Percentiles rank a stretch among this genome's conserved stretches.
Conservation (phyloP, 108 stramenopile species). For the Pseudonitzschia multistriata region DNA sequence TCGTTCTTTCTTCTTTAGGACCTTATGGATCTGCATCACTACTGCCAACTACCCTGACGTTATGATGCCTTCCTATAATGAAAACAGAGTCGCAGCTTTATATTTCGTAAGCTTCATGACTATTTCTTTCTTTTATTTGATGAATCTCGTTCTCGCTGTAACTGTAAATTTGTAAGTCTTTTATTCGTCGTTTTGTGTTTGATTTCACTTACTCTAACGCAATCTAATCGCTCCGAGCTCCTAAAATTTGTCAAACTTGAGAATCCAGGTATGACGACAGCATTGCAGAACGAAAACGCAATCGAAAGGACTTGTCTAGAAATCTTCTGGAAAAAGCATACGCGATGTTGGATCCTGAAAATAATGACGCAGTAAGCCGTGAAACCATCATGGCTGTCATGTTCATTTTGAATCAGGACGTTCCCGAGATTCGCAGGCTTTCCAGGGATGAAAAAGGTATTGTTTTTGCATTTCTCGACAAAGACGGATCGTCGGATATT, state of each 20-base stretch:
- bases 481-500: slow-evolving; percentile 52
- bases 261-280: slow-evolving; percentile 49
- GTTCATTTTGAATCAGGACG: slow-evolving; percentile 68
- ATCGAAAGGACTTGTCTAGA: slow-evolving; percentile 27
- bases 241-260: too few relatives aligned
- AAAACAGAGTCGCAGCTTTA: slow-evolving; percentile 49
- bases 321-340: slow-evolving; percentile 57
- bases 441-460: slow-evolving; percentile 51
- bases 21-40: slow-evolving; percentile 72
- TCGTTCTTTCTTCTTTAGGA: slow-evolving; percentile 26
- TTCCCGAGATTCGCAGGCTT: slow-evolving; percentile 57
- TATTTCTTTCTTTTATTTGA: slow-evolving; percentile 72
- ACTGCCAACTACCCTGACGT: slow-evolving; percentile 86
- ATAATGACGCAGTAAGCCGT: slow-evolving; percentile 36
- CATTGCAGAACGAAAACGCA: slow-evolving; percentile 31
- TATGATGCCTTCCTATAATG: slow-evolving; percentile 79
- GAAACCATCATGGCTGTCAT: slow-evolving; percentile 68
- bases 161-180: slow-evolving; percentile 41
- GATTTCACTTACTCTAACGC: background rate
- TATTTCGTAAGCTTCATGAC: slow-evolving; percentile 77
- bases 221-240: background rate
- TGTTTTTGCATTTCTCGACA: slow-evolving; percentile 48
- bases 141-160: slow-evolving; percentile 73
- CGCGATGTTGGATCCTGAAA: slow-evolving; percentile 45
- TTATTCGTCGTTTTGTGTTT: background rate